Base-by-base conservation (phyloP, 768 basidiomycete genomes). In the Boletus reticulatus region DNA sequence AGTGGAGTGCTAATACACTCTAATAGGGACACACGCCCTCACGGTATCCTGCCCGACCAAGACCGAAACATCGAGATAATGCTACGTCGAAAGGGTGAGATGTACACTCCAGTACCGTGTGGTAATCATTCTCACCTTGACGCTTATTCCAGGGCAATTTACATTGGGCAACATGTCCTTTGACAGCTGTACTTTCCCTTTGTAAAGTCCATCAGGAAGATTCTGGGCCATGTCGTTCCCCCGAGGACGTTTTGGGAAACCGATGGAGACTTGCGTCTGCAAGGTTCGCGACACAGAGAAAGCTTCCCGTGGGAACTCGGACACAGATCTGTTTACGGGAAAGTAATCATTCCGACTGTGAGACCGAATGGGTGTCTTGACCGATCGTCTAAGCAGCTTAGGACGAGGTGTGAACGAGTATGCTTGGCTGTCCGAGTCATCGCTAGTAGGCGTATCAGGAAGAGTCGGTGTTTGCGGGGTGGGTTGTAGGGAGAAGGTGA, bases 11-110 rank as follows among this genome's bases (percentile, higher is more conserved):
- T 75, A 88, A 54, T 75, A 67, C 62, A 89, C 75, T 52, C 76
- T 79, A 43, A 90, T 74, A 6, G 85, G 87, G 53, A 89, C 72
- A 31, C 84, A 79, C 31, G 82, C 84, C 55, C 83, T 79, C 45
- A 83, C 68, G 55, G 82, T 80, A 61, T 88, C 85, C 61, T 84
- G 81, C 17, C 83, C 83, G 39, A 85, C 73, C 43, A 85, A 71
- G 39, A 89, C 87, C 48, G 85, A 85, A 32, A 87, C 77, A 54
- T 89, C 86, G 52, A 89, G 72, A 66, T 87, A 89, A 71, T 89
- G 89, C 88, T 90, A 62, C 12, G 20, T 29, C 59, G 38, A 27
- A 44, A 6, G 6, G 8, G 47, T 52, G 19, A 66, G 61, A 39
- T 19, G 43, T 16, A 19, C 43, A 37, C 50, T 50, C 17, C 31